Conservation (phyloP, 805 yeast species). For the Kockiozyma suomiensis region DNA sequence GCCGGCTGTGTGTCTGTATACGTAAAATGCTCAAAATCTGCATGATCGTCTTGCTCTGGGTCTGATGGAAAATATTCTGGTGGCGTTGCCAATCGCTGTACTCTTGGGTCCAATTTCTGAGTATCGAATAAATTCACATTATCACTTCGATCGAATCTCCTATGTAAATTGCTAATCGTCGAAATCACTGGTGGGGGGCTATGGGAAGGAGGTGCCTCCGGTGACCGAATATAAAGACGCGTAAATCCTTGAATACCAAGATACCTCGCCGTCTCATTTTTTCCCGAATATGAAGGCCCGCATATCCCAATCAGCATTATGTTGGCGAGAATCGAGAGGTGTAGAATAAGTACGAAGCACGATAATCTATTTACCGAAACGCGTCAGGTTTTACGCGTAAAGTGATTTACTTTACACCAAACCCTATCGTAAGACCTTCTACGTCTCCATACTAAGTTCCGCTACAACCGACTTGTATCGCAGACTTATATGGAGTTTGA, state of each 20-base stretch:
- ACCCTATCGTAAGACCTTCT: neutral
- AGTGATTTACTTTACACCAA: neutral
- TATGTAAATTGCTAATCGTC: neutral
- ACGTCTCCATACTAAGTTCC: neutral
- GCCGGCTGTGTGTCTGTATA: neutral
- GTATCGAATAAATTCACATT: neutral
- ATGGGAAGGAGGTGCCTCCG: neutral
- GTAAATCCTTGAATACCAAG: constrained; percentile 44
- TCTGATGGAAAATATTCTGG: neutral
- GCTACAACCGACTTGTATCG: too few species aligned
- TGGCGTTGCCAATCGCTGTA: neutral
- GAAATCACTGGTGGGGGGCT: constrained; percentile 2
- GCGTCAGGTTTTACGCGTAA: neutral
- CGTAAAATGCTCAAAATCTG: neutral
- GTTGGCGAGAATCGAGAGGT: neutral
- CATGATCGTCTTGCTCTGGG: neutral
- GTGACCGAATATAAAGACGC: constrained; percentile 17
- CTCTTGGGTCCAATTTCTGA: too few species aligned
- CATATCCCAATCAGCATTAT: constrained; percentile 78
- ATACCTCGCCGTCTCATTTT: constrained; percentile 62
- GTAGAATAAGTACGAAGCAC: neutral
- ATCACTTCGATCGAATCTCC: neutral
- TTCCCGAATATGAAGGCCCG: constrained; percentile 70
- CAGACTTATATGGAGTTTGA: too few species aligned
- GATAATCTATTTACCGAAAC: too few species aligned